Conservation (phyloP, 2,329 filamentous ascomycete genomes). For the Penicillium sp. region DNA sequence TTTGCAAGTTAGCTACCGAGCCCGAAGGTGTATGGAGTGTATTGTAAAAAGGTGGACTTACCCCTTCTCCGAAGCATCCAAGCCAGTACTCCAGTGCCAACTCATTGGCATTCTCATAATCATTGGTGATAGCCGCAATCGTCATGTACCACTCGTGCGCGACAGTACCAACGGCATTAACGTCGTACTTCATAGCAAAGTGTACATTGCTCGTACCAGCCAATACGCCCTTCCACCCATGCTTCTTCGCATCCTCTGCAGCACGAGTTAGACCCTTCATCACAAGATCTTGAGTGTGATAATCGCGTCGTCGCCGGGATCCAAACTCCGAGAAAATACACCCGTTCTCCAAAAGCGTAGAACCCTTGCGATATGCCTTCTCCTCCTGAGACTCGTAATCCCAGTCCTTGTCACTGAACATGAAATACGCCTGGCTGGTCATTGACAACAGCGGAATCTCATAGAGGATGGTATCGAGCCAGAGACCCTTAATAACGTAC, state of each 20-base stretch:
- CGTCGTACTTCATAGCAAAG: constrained; percentile 87
- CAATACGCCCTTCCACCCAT: constrained; percentile 69
- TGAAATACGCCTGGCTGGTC: constrained; percentile 95
- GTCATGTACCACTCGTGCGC: constrained; percentile 99
- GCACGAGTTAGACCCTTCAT: constrained; percentile 82
- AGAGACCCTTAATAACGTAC: constrained; percentile 75
- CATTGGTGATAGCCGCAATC: constrained; percentile 82
- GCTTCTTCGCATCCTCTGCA: constrained; percentile 65
- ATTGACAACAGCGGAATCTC: constrained; percentile 92
- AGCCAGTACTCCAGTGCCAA: constrained; percentile 85
- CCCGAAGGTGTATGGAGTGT: not conserved
- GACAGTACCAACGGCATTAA: constrained; percentile 81
- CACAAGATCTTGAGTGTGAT: constrained; percentile 90
- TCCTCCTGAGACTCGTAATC: constrained; percentile 82
- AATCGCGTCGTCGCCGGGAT: constrained; percentile 82
- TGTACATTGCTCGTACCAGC: constrained; percentile 95
- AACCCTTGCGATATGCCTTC: constrained; percentile 78
- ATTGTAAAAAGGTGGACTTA: constrained; percentile 32
- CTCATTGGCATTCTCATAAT: constrained; percentile 84
- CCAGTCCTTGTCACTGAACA: constrained; percentile 94
- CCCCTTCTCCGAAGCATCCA: constrained; percentile 79
- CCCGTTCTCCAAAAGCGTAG: constrained; percentile 72
- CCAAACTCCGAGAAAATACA: constrained; percentile 95
- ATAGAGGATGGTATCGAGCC: constrained; percentile 95
- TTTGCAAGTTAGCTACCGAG: constrained; percentile 18